Base-by-base conservation (phyloP, 2,329 filamentous ascomycete species). In the Sporothrix humicola region DNA sequence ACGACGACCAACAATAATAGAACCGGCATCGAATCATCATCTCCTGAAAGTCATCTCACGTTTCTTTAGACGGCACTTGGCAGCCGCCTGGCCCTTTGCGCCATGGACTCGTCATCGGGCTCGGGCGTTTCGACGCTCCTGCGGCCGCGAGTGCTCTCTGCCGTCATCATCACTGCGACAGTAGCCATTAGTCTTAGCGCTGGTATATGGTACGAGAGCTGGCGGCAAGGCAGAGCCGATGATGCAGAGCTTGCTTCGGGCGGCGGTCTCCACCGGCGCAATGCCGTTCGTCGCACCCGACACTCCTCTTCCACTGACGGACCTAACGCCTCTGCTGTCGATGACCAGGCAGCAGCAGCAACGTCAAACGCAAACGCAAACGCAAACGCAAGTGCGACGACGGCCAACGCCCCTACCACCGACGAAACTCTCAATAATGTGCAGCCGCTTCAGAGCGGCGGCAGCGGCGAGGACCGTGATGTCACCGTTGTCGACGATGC, bases 401-500 rank as follows among this genome's bases (percentile, higher is more conserved):
- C 59, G 8, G 17, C 48, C n/a, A 10, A 44, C 42, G 50, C n/a
- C 2, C 15, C 37, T 3, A 5, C 23, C 2, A 46, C 23, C 31
- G 61, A 72, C 26, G 72, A 70, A 37, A 72, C 71, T n/a, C 17
- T 48, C 8, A 50, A 20, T 42, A 37, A 71, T n/a, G 44, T 69
- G 52, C 69, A 42, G 13, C 37, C 61, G 7, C 17, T 46, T 3
- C 52, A 26, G 8, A 20, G 31, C 20, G 71, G 31, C 48, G 37
- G 61, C 12, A 52, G 15, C 58, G 73, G 50, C 63, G 66, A 58
- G 12, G 66, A 59, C 2, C 52, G 72, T 17, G 66, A 80, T 0
- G 72, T 80, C 3, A 81, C 81, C 44, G 76, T 77, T 23, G 77
- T 76, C 46, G 79, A 79, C 42, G 79, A 80, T 65, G 78, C 75